Evolutionary conservation across 2,329 filamentous ascomycete species (phyloP).

Genomic region (Colletotrichum tropicale): DNA sequence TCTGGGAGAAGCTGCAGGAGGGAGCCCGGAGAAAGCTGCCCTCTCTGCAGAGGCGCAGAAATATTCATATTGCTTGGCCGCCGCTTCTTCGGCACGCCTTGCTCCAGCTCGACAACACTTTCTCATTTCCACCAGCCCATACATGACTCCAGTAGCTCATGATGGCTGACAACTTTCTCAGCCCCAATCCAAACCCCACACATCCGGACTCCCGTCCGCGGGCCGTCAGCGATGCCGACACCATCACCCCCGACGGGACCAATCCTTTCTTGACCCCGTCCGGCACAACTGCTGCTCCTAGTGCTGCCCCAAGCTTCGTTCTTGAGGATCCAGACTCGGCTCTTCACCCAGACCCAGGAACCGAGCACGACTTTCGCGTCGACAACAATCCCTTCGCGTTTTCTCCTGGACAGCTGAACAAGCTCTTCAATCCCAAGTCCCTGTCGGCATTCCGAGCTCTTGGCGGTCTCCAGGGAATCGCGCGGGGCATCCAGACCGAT

Average conservation of each 20-base stretch:
- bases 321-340: constrained; percentile 50
- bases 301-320: constrained; percentile 8
- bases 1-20: not conserved
- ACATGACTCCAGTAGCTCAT: not conserved
- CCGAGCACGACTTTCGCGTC: constrained; percentile 69
- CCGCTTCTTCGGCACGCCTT: constrained; percentile 14
- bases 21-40: constrained; percentile 5
- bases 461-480: constrained; percentile 71
- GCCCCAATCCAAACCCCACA: constrained; percentile 10
- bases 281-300: constrained; percentile 7
- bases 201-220: constrained; percentile 5
- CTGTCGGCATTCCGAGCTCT: constrained; percentile 73
- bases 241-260: constrained; percentile 5
- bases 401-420: constrained; percentile 74
- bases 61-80: constrained; percentile 12
- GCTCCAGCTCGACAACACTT: constrained; percentile 14
- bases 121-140: not conserved
- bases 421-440: constrained; percentile 77
- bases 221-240: constrained; percentile 18
- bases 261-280: constrained; percentile 27
- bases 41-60: not conserved
- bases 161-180: constrained; percentile 11
- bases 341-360: constrained; percentile 71
- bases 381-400: constrained; percentile 79
- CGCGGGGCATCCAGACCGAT: constrained; percentile 71